Evolutionary conservation across 2,329 filamentous ascomycete species (phyloP).

Genomic region (Aspergillus sclerotialis): DNA sequence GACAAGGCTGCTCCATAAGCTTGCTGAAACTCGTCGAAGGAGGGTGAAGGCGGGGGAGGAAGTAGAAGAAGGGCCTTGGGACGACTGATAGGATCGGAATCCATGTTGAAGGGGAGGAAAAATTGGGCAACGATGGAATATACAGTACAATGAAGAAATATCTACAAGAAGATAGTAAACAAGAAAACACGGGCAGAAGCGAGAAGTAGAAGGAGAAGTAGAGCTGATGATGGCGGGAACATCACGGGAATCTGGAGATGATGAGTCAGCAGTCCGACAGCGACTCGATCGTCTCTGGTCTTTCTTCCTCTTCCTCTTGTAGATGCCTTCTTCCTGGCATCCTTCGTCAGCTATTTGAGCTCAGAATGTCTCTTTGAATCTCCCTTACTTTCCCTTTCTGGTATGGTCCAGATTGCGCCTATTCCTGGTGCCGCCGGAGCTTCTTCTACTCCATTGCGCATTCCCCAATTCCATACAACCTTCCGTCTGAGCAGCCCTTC

Average conservation of each 20-base stretch:
- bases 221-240: constrained; percentile 3
- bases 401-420: constrained; percentile 41
- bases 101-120: constrained; percentile 14
- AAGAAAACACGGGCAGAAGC: constrained; percentile 3
- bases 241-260: neutral
- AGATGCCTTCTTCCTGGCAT: neutral
- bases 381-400: constrained; percentile 24
- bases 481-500: neutral
- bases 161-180: constrained; percentile 2
- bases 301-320: neutral
- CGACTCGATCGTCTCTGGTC: too few relatives aligned
- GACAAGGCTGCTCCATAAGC: constrained; percentile 56
- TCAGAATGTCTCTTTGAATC: constrained; percentile 15
- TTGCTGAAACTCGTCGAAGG: constrained; percentile 45
- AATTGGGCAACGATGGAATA: neutral
- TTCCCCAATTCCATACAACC: constrained; percentile 1
- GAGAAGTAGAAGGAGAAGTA: constrained; percentile 1
- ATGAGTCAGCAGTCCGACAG: neutral
- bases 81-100: constrained; percentile 11
- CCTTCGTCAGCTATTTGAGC: constrained; percentile 2
- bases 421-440: constrained; percentile 42
- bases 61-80: constrained; percentile 52
- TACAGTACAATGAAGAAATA: too few relatives aligned
- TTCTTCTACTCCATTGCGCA: constrained; percentile 34
- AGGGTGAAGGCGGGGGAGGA: constrained; percentile 52